Evolutionary conservation across 129 eudicot genomes (phyloP).

Genomic region (Saposhnikovia divaricata): DNA sequence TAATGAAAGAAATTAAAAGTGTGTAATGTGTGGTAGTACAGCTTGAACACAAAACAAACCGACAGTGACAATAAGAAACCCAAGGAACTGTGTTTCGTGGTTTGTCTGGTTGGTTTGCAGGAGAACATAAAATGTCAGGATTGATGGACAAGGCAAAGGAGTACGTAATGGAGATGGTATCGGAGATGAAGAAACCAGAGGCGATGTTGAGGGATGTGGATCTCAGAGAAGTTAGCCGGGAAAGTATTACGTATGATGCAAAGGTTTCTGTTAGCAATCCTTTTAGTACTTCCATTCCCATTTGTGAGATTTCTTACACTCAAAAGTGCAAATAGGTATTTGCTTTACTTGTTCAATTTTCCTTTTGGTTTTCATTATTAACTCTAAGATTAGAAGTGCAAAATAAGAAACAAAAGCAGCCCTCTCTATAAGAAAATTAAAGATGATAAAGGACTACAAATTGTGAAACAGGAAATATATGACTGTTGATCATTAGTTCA

Average conservation of each 20-base stretch:
- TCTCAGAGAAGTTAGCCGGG: constrained; percentile 42
- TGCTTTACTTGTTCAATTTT: too few relatives aligned
- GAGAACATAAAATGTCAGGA: constrained; percentile 28
- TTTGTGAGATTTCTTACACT: constrained; percentile 62
- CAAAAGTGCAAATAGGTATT: constrained; percentile 71
- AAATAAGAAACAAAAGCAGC: too few relatives aligned
- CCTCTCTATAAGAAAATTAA: too few relatives aligned
- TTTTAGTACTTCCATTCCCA: constrained; percentile 49
- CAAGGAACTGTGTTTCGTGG: too few relatives aligned
- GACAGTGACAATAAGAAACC: neutral
- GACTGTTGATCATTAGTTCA: neutral
- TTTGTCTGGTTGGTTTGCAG: neutral
- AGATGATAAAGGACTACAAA: too few relatives aligned
- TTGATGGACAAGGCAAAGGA: constrained; percentile 55
- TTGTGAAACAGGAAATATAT: too few relatives aligned
- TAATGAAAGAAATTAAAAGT: neutral
- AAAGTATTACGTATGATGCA: constrained; percentile 55
- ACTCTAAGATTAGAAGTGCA: too few relatives aligned
- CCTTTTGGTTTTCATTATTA: too few relatives aligned
- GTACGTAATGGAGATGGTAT: constrained; percentile 55
- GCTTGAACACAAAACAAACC: neutral
- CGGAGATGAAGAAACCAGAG: constrained; percentile 57
- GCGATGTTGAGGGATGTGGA: constrained; percentile 56
- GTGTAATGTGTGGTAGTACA: neutral
- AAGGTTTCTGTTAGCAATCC: constrained; percentile 62